Conservation (phyloP, 192 early-diverging fungal species). For the Rhizophagus prolifer region DNA sequence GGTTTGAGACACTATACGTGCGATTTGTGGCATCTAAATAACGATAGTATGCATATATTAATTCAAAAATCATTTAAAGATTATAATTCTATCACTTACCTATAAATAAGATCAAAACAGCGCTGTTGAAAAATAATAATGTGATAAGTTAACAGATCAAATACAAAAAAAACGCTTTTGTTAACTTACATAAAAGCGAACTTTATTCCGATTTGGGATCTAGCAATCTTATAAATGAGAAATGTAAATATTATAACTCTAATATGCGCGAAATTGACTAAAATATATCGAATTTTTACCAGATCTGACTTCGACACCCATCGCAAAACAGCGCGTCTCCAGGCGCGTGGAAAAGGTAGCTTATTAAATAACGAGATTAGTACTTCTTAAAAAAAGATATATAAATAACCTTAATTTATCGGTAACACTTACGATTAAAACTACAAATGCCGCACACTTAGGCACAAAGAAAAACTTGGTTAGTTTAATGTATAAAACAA, state of each 20-base stretch:
- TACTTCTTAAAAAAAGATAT: background rate
- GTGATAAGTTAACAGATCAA: background rate
- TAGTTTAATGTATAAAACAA: background rate
- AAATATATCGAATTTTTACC: conserved; percentile 30
- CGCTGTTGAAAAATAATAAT: conserved; percentile 34
- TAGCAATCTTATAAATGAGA: conserved; percentile 26
- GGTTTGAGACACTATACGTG: conserved; percentile 36
- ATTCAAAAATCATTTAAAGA: background rate
- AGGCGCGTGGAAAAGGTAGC: conserved; percentile 51
- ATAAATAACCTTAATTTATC: background rate
- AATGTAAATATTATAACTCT: background rate
- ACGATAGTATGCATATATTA: background rate
- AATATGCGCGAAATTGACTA: background rate
- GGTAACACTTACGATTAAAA: background rate
- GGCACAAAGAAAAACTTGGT: background rate
- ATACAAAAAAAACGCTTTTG: background rate
- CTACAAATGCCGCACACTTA: background rate
- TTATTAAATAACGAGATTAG: conserved; percentile 10
- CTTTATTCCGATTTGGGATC: conserved; percentile 44
- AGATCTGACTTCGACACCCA: conserved; percentile 43
- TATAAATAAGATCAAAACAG: conserved; percentile 54
- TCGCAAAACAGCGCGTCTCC: conserved; percentile 48
- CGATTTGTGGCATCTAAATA: conserved; percentile 51
- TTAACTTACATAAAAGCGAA: conserved; percentile 51
- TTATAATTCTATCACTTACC: conserved; percentile 36